These are phyloP conservation scores for Penicillium paradoxum DNA, from an alignment of 495 filamentous ascomycete species.

Conservation along the genomic window DNA sequence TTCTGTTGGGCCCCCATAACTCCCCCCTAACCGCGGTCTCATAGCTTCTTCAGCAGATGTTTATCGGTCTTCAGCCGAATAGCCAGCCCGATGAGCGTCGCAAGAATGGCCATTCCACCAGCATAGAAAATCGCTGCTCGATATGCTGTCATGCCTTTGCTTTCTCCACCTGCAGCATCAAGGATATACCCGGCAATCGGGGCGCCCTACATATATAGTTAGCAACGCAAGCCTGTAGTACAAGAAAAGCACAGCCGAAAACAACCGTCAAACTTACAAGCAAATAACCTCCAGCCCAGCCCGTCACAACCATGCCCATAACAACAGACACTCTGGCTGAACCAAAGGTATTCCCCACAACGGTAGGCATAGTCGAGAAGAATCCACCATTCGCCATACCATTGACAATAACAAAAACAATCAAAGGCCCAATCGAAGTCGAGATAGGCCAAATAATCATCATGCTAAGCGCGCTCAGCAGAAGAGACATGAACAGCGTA, in stretches of 20 bases:
- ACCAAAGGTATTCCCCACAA: slow-evolving; percentile 54
- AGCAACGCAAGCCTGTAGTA: neutral
- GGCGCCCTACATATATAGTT: slow-evolving; percentile 35
- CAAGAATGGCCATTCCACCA: slow-evolving; percentile 31
- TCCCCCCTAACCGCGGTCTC: neutral
- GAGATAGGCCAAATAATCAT: slow-evolving; percentile 55
- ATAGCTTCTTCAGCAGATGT: neutral
- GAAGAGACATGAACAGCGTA: slow-evolving; percentile 41
- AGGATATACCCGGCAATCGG: slow-evolving; percentile 58
- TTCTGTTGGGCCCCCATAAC: neutral
- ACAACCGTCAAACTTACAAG: slow-evolving; percentile 32
- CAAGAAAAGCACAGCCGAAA: neutral
- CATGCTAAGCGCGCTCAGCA: slow-evolving; percentile 50
- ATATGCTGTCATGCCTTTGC: slow-evolving; percentile 43
- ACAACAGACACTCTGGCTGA: slow-evolving; percentile 49
- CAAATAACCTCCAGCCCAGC: slow-evolving; percentile 56
- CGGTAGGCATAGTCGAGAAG: slow-evolving; percentile 58
- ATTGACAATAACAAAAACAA: slow-evolving; percentile 51
- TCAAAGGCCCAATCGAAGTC: slow-evolving; percentile 44
- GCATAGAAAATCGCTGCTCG: slow-evolving; percentile 58
- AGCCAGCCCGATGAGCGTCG: slow-evolving; percentile 10
- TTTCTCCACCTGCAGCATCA: slow-evolving; percentile 46
- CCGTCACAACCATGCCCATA: slow-evolving; percentile 58
- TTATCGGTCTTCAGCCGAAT: slow-evolving; percentile 2
- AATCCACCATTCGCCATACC: slow-evolving; percentile 54